Conservation (phyloP, 2,329 filamentous ascomycete genomes). For the Botrytis hyacinthi region DNA sequence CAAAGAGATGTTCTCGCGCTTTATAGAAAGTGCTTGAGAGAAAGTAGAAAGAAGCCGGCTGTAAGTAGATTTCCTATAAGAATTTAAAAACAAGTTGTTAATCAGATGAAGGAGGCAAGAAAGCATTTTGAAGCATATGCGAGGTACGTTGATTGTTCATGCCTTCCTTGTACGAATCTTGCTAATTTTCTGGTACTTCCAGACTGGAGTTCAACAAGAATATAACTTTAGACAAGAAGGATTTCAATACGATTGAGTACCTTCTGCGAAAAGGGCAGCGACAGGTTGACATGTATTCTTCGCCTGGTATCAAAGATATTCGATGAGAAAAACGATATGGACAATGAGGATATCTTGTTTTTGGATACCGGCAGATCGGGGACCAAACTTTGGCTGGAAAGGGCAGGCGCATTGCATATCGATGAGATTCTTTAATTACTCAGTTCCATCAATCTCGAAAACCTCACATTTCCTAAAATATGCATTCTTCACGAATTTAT, state of each 20-base stretch:
- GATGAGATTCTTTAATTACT: not conserved
- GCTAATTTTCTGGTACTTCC: conserved; percentile 2
- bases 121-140: conserved; percentile 63
- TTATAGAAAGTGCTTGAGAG: conserved; percentile 82
- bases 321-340: conserved; percentile 24
- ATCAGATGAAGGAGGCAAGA: conserved; percentile 48
- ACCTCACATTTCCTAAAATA: conserved; percentile 30
- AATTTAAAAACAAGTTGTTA: not conserved
- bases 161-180: not conserved
- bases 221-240: conserved; percentile 60
- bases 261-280: conserved; percentile 63
- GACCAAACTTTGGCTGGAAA: conserved; percentile 12
- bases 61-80: conserved; percentile 46
- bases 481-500: conserved; percentile 31
- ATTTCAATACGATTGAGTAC: conserved; percentile 68
- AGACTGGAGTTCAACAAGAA: conserved; percentile 76
- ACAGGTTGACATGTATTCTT: conserved; percentile 65
- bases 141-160: conserved; percentile 47
- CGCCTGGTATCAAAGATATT: conserved; percentile 64
- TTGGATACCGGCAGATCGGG: not conserved
- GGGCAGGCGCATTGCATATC: conserved; percentile 23
- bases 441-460: conserved; percentile 3
- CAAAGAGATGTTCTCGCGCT: conserved; percentile 84
- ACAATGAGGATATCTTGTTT: not conserved
- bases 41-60: conserved; percentile 74